phyloP scores from a whole-genome alignment of 148 eudicot genomes.

The Camellia sinensis region DNA sequence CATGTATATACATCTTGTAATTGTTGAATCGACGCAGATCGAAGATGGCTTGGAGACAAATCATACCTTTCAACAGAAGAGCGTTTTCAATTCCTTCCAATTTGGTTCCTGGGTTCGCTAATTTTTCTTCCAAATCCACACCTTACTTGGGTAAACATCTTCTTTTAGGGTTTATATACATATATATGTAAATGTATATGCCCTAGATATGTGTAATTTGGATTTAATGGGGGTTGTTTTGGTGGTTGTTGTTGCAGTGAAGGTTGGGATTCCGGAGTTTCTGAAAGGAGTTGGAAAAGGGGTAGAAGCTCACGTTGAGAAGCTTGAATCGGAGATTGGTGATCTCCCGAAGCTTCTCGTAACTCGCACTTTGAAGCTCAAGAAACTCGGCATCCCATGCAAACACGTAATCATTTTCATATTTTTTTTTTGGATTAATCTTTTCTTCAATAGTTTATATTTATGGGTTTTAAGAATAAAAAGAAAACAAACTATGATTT shows the following conservation, averaged over 20 bases:
- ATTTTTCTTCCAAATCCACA: constrained; percentile 33
- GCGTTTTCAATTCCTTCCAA: constrained; percentile 17
- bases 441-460: not conserved
- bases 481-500: too few species aligned
- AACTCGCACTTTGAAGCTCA: constrained; percentile 71
- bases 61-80: constrained; percentile 8
- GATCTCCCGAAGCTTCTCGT: constrained; percentile 74
- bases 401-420: constrained; percentile 49
- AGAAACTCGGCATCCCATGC: constrained; percentile 75
- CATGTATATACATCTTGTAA: not conserved
- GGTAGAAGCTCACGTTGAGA: constrained; percentile 63
- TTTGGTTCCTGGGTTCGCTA: constrained; percentile 21
- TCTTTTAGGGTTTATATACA: not conserved
- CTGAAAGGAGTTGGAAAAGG: constrained; percentile 70
- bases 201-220: not conserved
- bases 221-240: constrained; percentile 15
- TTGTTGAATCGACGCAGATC: not conserved
- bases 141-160: constrained; percentile 25
- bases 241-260: constrained; percentile 40
- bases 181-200: not conserved
- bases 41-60: constrained; percentile 35
- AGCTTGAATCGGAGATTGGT: constrained; percentile 79
- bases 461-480: not conserved
- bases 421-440: not conserved
- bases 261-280: constrained; percentile 83